Percentiles rank a stretch among this genome's conserved stretches.
These are phyloP conservation scores for Pulveroboletus frians DNA, from an alignment of 768 basidiomycete genomes.

Conservation along the genomic window DNA sequence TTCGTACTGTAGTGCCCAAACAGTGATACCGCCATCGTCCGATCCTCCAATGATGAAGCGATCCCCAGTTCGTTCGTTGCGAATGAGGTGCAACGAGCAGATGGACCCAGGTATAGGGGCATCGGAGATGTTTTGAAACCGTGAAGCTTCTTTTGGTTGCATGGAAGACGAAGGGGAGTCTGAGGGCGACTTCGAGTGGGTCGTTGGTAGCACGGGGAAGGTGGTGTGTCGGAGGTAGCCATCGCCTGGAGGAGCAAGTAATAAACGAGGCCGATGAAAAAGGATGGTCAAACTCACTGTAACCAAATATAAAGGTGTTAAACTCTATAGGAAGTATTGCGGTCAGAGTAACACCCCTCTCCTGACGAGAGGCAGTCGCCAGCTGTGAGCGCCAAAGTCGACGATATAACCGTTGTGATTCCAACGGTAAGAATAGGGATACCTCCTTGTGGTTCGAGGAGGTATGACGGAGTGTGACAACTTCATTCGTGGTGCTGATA, in stretches of 20 bases:
- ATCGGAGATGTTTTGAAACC: conserved; percentile 40
- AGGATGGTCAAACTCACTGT: conserved; percentile 38
- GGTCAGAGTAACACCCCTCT: conserved; percentile 25
- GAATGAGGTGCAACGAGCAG: conserved; percentile 46
- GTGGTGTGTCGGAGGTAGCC: conserved; percentile 46
- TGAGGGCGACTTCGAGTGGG: background rate
- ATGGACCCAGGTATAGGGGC: conserved; percentile 42
- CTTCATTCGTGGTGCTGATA: conserved; percentile 9
- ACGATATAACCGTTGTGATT: conserved; percentile 3
- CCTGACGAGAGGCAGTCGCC: conserved; percentile 1
- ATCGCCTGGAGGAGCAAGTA: conserved; percentile 38
- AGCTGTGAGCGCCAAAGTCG: conserved; percentile 22
- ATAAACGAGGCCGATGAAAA: background rate
- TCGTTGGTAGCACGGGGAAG: conserved; percentile 33
- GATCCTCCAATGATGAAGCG: conserved; percentile 66
- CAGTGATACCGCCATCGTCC: conserved; percentile 71
- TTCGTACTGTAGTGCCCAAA: conserved; percentile 66
- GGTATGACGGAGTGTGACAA: conserved; percentile 19
- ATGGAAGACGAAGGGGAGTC: conserved; percentile 1
- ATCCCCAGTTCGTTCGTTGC: conserved; percentile 56
- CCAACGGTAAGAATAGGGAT: conserved; percentile 6
- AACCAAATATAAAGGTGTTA: conserved; percentile 57
- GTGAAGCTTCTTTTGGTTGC: background rate
- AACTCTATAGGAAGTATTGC: conserved; percentile 52
- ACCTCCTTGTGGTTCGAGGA: conserved; percentile 18